Evolutionary conservation across 306 rosid species (phyloP).

Genomic region (Geum urbanum): DNA sequence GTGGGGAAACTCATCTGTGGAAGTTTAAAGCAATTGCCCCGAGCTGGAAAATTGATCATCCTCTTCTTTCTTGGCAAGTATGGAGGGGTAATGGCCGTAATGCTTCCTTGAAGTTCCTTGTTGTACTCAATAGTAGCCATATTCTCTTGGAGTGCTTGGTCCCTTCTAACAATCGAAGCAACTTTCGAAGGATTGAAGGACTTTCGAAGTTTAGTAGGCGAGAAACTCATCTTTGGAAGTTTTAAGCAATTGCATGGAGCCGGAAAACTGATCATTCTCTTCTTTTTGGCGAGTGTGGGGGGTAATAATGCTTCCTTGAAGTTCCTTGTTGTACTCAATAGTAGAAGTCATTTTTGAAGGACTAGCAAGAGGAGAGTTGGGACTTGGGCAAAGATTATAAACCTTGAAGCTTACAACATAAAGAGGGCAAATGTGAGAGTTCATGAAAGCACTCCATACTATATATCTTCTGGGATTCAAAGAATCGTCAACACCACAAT

Average conservation of each 20-base stretch:
- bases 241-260: not conserved
- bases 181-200: not conserved
- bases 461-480: conserved; percentile 33
- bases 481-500: conserved; percentile 44
- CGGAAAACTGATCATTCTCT: not conserved
- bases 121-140: not conserved
- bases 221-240: not conserved
- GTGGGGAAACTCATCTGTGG: not conserved
- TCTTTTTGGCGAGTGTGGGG: not conserved
- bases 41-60: not conserved
- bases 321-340: not conserved
- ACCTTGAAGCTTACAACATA: conserved; percentile 44
- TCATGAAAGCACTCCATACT: conserved; percentile 49
- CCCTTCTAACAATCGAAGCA: too few species aligned
- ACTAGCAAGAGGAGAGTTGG: not conserved
- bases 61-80: not conserved
- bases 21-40: not conserved
- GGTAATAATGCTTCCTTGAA: not conserved
- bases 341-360: not conserved
- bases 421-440: conserved; percentile 43
- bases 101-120: not conserved
- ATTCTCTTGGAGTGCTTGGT: too few species aligned
- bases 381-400: not conserved
- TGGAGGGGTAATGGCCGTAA: not conserved
- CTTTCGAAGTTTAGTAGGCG: not conserved